These are phyloP conservation scores for Gossypium mustelinum DNA, from an alignment of 345 rosid genomes.

Conservation along the genomic window DNA sequence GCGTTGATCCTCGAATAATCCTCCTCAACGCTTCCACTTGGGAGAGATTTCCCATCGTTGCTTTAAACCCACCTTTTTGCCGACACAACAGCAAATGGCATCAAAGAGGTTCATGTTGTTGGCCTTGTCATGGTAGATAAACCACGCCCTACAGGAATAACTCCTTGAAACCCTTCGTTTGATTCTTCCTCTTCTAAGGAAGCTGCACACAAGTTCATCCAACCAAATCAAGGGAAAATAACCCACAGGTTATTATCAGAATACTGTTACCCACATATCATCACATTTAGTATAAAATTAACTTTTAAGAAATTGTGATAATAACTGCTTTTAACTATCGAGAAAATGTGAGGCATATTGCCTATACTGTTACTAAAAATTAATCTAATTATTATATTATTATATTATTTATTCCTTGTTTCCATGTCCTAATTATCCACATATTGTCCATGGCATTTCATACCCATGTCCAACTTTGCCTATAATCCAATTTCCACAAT, in stretches of 20 bases:
- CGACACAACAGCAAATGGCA: neutral
- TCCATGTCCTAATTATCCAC: neutral
- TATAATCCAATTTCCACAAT: neutral
- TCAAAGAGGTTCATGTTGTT: constrained; percentile 47
- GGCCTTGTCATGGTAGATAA: constrained; percentile 88
- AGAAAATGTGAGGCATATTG: neutral
- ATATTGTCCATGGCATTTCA: neutral
- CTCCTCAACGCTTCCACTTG: neutral
- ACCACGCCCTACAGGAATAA: constrained; percentile 76
- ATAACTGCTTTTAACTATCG: neutral
- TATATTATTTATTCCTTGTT: neutral
- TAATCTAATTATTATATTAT: neutral
- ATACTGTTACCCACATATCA: no score
- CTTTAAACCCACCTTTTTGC: neutral
- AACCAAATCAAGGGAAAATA: neutral
- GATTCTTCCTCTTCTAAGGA: constrained; percentile 53
- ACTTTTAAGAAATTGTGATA: neutral
- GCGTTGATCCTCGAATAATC: neutral
- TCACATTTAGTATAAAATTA: neutral
- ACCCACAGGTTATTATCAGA: neutral
- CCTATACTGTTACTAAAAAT: neutral
- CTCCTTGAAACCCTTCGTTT: constrained; percentile 56
- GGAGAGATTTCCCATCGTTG: neutral
- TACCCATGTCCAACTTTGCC: neutral
- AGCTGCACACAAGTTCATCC: constrained; percentile 33